Evolutionary conservation across 2,329 filamentous ascomycete genomes (phyloP).

Genomic region (Fusarium tjaetaba): DNA sequence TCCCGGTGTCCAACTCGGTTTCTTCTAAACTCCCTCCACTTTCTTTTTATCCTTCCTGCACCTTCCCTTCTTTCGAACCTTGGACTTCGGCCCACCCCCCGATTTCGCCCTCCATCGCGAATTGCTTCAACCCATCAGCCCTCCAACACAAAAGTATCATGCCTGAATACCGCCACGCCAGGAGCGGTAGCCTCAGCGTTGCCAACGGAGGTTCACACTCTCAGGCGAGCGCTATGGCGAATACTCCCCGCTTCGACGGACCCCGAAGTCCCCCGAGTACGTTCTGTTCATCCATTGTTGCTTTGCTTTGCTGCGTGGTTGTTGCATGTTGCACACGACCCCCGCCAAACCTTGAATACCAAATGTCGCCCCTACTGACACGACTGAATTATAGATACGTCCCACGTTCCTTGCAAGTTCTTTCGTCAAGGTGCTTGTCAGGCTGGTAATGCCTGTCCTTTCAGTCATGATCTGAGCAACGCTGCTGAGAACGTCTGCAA

Average conservation of each 20-base stretch:
- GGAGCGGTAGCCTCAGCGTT: slow-evolving; percentile 67
- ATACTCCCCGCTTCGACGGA: slow-evolving; percentile 62
- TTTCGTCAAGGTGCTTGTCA: slow-evolving; percentile 96
- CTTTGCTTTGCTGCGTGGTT: slow-evolving; percentile 2
- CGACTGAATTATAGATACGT: slow-evolving; percentile 73
- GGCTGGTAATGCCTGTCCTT: slow-evolving; percentile 94
- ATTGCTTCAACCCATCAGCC: slow-evolving; percentile 36
- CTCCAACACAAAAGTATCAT: slow-evolving; percentile 44
- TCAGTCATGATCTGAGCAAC: slow-evolving; percentile 90
- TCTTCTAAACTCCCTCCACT: slow-evolving; percentile 21
- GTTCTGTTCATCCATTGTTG: slow-evolving; percentile 7
- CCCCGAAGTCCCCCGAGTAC: slow-evolving; percentile 71
- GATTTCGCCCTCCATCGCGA: slow-evolving; percentile 28
- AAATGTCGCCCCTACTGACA: slow-evolving; percentile 37
- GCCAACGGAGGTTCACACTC: slow-evolving; percentile 47
- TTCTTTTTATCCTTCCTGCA: slow-evolving; percentile 24
- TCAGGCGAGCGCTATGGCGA: slow-evolving; percentile 44
- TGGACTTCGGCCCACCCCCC: slow-evolving; percentile 28
- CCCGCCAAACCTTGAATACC: slow-evolving; percentile 30
- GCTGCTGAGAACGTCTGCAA: slow-evolving; percentile 93
- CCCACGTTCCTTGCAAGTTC: slow-evolving; percentile 99
- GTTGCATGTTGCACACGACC: slow-evolving; percentile 43
- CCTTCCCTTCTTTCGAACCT: slow-evolving; percentile 3
- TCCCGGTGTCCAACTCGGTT: slow-evolving; percentile 7
- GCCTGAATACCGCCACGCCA: slow-evolving; percentile 66